Conservation (phyloP, 805 yeast species). For the Millerozyma miso region DNA sequence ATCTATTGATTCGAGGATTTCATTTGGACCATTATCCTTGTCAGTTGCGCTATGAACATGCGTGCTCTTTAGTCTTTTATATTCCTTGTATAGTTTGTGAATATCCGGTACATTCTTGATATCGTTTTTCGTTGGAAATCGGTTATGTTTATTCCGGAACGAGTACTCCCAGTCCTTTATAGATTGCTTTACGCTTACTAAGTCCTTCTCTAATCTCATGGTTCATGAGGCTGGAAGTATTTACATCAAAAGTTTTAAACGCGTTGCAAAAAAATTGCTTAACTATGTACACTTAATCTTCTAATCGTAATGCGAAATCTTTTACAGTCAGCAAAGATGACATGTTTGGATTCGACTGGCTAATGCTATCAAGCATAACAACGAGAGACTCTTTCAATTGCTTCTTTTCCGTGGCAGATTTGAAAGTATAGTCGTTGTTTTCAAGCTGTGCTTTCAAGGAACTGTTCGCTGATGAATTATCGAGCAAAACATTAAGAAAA, state of each 20-base stretch:
- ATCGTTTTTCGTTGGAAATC: slow-evolving; percentile 32
- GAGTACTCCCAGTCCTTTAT: slow-evolving; percentile 40
- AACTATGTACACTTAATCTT: slow-evolving; percentile 3
- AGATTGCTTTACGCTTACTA: slow-evolving; percentile 17
- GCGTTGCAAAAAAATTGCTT: neutral
- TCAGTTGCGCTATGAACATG: neutral
- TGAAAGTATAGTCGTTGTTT: slow-evolving; percentile 13
- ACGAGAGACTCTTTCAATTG: slow-evolving; percentile 21
- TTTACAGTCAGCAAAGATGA: slow-evolving; percentile 4
- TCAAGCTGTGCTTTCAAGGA: slow-evolving; percentile 20
- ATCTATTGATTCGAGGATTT: slow-evolving; percentile 1
- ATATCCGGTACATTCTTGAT: slow-evolving; percentile 26
- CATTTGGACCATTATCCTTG: neutral
- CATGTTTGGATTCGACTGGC: slow-evolving; percentile 2
- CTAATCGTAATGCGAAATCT: slow-evolving; percentile 8
- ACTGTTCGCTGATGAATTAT: slow-evolving; percentile 15
- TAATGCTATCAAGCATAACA: slow-evolving; percentile 14
- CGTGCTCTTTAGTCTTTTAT: slow-evolving; percentile 16
- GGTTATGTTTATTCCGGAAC: slow-evolving; percentile 23
- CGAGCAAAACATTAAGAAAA: slow-evolving; percentile 31
- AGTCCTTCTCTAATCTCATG: slow-evolving; percentile 3
- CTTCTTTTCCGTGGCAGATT: slow-evolving; percentile 16
- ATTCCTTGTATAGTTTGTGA: slow-evolving; percentile 28
- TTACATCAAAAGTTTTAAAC: slow-evolving; percentile 1
- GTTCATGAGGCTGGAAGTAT: neutral